Percentiles rank a stretch among this genome's conserved stretches.
These are phyloP conservation scores for Adenanthera pavonina DNA, from an alignment of 306 rosid species.

Conservation along the genomic window DNA sequence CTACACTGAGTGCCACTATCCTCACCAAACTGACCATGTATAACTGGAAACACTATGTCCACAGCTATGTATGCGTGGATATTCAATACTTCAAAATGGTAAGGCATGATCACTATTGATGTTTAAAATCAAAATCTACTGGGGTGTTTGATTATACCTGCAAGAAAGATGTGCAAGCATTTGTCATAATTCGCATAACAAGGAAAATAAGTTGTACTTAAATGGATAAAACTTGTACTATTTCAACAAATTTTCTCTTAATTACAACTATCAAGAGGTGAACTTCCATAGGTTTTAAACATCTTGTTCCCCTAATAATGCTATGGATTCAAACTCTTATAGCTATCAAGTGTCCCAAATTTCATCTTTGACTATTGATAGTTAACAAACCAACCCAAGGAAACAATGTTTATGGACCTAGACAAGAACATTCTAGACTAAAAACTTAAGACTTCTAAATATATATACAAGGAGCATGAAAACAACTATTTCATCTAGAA, in stretches of 20 bases:
- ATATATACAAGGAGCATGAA: not conserved
- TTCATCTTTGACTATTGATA: not conserved
- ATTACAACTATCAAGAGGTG: not conserved
- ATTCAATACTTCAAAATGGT: slow-evolving; percentile 17
- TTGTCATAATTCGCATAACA: slow-evolving; percentile 9
- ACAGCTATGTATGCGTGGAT: slow-evolving; percentile 45
- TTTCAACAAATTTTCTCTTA: not conserved
- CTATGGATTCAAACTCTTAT: not conserved
- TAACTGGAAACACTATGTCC: slow-evolving; percentile 89
- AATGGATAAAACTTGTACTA: slow-evolving; percentile 2
- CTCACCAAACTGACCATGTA: slow-evolving; percentile 92
- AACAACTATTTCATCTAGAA: not conserved
- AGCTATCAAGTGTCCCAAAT: not conserved
- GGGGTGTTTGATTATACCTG: slow-evolving; percentile 96
- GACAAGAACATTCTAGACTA: not conserved
- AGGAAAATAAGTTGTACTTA: slow-evolving; percentile 31
- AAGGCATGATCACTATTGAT: slow-evolving; percentile 58
- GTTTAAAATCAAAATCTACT: slow-evolving; percentile 93
- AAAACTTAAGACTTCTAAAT: not conserved
- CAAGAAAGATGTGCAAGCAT: slow-evolving; percentile 9
- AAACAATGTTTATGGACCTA: not conserved
- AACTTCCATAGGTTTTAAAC: not conserved
- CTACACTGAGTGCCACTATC: slow-evolving; percentile 87
- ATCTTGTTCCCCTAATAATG: not conserved
- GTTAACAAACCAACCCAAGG: not conserved